A percentile compares a stretch with the other conserved stretches of the same genome.
Conservation (phyloP, 2,329 filamentous ascomycete genomes). For the Triangularia setosa region DNA sequence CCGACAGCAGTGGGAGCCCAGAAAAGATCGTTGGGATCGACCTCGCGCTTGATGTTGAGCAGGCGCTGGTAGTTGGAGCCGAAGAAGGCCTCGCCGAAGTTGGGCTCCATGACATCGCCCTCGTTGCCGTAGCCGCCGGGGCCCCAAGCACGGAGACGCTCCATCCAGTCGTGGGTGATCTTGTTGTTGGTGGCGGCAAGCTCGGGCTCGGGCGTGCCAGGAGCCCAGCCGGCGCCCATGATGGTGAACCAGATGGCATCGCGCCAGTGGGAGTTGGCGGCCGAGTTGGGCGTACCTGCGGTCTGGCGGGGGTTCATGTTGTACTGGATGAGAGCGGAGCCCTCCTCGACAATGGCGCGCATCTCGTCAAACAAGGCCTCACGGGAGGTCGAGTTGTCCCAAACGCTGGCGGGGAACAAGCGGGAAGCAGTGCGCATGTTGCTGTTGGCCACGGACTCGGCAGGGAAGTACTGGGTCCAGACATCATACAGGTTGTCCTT, state of each 20-base stretch:
- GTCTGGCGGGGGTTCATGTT: slow-evolving; percentile 33
- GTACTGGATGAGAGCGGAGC: slow-evolving; percentile 40
- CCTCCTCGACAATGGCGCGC: slow-evolving; percentile 37
- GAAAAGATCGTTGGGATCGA: slow-evolving; percentile 23
- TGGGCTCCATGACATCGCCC: slow-evolving; percentile 23
- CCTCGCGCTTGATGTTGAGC: slow-evolving; percentile 20
- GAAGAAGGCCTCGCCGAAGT: slow-evolving; percentile 20
- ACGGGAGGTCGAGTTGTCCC: slow-evolving; percentile 28
- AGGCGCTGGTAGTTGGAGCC: slow-evolving; percentile 23
- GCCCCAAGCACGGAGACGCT: slow-evolving; percentile 13
- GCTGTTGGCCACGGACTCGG: slow-evolving; percentile 38
- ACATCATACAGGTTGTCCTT: slow-evolving; percentile 24
- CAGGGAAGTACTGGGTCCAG: slow-evolving; percentile 32
- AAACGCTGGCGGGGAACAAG: slow-evolving; percentile 19
- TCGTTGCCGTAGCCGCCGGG: slow-evolving; percentile 23
- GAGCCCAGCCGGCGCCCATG: slow-evolving; percentile 27
- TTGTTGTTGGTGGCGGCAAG: slow-evolving; percentile 23
- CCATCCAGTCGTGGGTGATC: slow-evolving; percentile 33
- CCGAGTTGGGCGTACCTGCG: slow-evolving; percentile 34
- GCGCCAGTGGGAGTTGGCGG: slow-evolving; percentile 49
- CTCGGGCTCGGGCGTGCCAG: slow-evolving; percentile 10
- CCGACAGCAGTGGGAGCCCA: slow-evolving; percentile 25
- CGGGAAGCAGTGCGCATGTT: slow-evolving; percentile 24
- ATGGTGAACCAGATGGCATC: slow-evolving; percentile 38
- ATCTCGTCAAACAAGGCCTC: slow-evolving; percentile 32